phyloP scores from a whole-genome alignment of 768 basidiomycete genomes.

The Lactarius tabidus region DNA sequence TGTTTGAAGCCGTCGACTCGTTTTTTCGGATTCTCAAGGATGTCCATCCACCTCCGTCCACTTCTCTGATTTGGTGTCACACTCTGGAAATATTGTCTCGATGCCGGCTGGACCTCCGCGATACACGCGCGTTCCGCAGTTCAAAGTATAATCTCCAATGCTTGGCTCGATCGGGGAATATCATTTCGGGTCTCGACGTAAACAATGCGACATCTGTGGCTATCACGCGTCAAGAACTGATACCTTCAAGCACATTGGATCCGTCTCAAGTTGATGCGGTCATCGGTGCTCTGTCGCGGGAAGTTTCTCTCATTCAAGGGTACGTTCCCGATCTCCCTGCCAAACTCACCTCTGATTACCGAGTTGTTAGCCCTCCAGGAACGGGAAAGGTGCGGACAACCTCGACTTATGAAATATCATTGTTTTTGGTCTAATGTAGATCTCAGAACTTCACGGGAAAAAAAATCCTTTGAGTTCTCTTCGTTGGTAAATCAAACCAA shows the following conservation, averaged over 20 bases:
- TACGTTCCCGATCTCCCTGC: slow-evolving; percentile 29
- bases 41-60: slow-evolving; percentile 23
- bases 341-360: neutral
- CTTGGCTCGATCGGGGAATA: slow-evolving; percentile 38
- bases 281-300: slow-evolving; percentile 53
- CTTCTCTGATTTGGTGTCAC: slow-evolving; percentile 14
- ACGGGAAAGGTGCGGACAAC: slow-evolving; percentile 58
- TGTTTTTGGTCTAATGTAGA: neutral
- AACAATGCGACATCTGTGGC: slow-evolving; percentile 43
- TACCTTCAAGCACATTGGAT: slow-evolving; percentile 52
- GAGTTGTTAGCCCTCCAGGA: slow-evolving; percentile 57
- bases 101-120: slow-evolving; percentile 10
- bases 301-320: slow-evolving; percentile 72
- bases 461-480: slow-evolving; percentile 64
- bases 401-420: neutral
- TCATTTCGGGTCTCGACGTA: slow-evolving; percentile 37
- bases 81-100: neutral
- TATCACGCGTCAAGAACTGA: slow-evolving; percentile 45
- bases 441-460: slow-evolving; percentile 60
- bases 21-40: slow-evolving; percentile 22
- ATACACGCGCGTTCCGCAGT: slow-evolving; percentile 39
- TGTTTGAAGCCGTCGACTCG: slow-evolving; percentile 19
- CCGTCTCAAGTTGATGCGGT: slow-evolving; percentile 69
- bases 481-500: slow-evolving; percentile 50
- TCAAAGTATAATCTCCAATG: slow-evolving; percentile 53